phyloP scores from a whole-genome alignment of 208 protist species.

The Plasmodiophora brassicae region DNA sequence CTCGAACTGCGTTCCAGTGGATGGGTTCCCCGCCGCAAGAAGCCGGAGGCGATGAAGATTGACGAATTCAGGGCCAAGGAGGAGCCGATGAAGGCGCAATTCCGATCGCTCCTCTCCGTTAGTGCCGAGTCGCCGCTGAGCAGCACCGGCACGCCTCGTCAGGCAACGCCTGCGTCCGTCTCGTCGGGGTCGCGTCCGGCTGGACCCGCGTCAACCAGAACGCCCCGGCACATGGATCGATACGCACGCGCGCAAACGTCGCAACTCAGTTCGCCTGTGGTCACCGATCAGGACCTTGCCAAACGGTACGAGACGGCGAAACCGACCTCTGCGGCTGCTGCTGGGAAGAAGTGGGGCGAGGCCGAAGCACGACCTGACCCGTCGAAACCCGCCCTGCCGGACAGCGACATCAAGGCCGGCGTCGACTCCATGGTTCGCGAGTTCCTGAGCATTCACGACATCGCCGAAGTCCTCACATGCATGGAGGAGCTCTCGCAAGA shows the following conservation, averaged over 20 bases:
- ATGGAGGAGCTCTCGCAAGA: background rate
- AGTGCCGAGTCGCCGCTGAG: background rate
- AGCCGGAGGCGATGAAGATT: constrained; percentile 27
- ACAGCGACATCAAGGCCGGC: background rate
- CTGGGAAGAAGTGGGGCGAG: too few relatives aligned
- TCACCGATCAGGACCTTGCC: background rate
- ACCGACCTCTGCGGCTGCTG: background rate
- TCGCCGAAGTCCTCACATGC: background rate
- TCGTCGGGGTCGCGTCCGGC: background rate
- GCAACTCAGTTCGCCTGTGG: background rate
- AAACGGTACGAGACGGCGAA: background rate
- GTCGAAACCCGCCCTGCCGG: background rate
- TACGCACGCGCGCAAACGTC: background rate
- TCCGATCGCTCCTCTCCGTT: background rate
- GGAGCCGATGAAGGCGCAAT: background rate
- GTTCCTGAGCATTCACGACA: background rate
- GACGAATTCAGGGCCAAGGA: background rate
- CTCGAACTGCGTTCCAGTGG: constrained; percentile 9
- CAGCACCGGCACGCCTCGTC: too few relatives aligned
- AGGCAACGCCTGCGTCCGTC: too few relatives aligned
- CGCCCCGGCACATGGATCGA: background rate
- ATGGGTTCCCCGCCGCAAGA: constrained; percentile 8
- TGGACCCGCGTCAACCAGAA: background rate
- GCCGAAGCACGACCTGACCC: background rate
- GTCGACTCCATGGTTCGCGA: background rate